Evolutionary conservation across 768 basidiomycete genomes (phyloP), one percentile per base, ranked within the genome.

Genomic region (Boletus vermiculosoides): DNA sequence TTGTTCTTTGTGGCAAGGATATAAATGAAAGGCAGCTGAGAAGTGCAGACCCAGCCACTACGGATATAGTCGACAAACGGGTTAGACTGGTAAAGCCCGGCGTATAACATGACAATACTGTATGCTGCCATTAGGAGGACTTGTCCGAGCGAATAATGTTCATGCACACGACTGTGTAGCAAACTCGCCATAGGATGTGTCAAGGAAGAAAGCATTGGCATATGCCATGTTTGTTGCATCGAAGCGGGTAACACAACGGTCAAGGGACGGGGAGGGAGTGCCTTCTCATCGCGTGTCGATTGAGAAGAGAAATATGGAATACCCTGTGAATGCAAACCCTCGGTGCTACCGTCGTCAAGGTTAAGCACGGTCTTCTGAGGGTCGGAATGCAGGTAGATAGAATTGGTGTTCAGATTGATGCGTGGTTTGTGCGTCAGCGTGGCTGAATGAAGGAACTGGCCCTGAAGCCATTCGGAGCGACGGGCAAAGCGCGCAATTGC

Each of bases 1-100:
- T 83, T 89, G 68, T 90, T 90, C 77, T 92, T 92, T 28, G 83
- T 79, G 11, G 83, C 83, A 23, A 90, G 77, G 4, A 79, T 74
- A 61, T 86, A 80, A 16, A 88, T 74, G 50, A 87, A 74, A 0
- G 88, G 88, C 20, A 89, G 57, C 57, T 90, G 88, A 1, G 84
- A 80, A 28, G 76, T 65, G 10, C 78, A 72, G 13, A 90, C 70
- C 74, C 75, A 84, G 1, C 80, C 86, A 8, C 77, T 71, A 11
- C 84, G 79, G 2, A 73, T 55, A 16, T 75, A 69, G 63, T 84
- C 79, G 23, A 70, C 71, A 65, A 88, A 84, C 3, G 83, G 77
- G 30, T 63, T 79, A 2, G 83, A 81, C 36, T 72, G 70, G 67
- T 78, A 78, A 50, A 86, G 75, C 0, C 76, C 74, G n/a, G 77